Conservation (phyloP, 1,284 basidiomycete species). For the Papiliotrema terrestris region DNA sequence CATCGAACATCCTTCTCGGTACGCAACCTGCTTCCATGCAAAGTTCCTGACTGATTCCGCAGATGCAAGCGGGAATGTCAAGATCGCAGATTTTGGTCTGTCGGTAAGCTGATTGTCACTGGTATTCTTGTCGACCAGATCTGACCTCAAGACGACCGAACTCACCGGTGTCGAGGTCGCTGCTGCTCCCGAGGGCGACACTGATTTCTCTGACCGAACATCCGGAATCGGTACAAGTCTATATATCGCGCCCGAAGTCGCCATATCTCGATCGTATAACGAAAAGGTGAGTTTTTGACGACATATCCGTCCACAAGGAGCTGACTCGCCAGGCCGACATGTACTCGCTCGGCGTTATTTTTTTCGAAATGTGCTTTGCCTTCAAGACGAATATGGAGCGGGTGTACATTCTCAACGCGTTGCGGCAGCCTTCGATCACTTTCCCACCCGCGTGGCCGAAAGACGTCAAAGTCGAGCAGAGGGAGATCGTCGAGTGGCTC, state of each 20-base stretch:
- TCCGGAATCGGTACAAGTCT: conserved; percentile 84
- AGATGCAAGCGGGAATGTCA: conserved; percentile 86
- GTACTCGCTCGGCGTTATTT: conserved; percentile 92
- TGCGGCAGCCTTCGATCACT: conserved; percentile 66
- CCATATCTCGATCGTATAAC: conserved; percentile 50
- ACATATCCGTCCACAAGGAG: not conserved
- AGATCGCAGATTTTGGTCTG: conserved; percentile 92
- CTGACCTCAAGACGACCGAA: conserved; percentile 63
- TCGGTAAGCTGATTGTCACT: conserved; percentile 16
- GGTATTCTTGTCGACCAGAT: conserved; percentile 11
- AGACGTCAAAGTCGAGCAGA: conserved; percentile 56
- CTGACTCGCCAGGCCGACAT: conserved; percentile 69
- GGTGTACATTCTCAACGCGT: conserved; percentile 71
- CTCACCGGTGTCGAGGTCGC: conserved; percentile 65
- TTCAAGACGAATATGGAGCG: conserved; percentile 88
- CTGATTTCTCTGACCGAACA: conserved; percentile 22
- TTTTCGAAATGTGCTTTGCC: conserved; percentile 93
- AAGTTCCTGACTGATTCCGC: not conserved
- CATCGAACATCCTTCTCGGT: conserved; percentile 89
- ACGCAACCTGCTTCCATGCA: conserved; percentile 17
- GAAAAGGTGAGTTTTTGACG: conserved; percentile 32
- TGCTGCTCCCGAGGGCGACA: conserved; percentile 39
- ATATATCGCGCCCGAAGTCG: conserved; percentile 87
- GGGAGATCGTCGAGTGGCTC: conserved; percentile 65
- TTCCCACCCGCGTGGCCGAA: conserved; percentile 70